Conservation (phyloP, 495 filamentous ascomycete species). For the Halenospora varia region DNA sequence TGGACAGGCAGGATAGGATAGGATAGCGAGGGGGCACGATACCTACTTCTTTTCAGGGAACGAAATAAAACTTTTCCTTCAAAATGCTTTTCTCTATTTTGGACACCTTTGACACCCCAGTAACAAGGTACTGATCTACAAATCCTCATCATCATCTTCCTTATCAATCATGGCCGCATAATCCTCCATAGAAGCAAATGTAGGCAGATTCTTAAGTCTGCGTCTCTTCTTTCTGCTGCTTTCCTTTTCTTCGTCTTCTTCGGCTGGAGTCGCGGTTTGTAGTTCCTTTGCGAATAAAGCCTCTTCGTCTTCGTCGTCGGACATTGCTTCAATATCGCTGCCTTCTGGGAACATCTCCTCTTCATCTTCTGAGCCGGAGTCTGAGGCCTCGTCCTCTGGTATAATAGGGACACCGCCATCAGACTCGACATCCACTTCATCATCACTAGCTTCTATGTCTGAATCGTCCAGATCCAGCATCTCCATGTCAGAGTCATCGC, state of each 20-base stretch:
- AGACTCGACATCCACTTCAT: conserved; percentile 43
- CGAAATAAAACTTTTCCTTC: neutral
- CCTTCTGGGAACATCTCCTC: conserved; percentile 44
- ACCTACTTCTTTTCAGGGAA: neutral
- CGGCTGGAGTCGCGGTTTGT: conserved; percentile 19
- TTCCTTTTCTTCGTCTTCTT: conserved; percentile 32
- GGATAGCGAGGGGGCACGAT: neutral
- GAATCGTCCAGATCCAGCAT: conserved; percentile 62
- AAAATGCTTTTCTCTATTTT: neutral
- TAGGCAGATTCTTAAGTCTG: conserved; percentile 85
- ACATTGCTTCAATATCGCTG: conserved; percentile 48
- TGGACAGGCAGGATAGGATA: neutral
- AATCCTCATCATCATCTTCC: conserved; percentile 53
- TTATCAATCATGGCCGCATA: conserved; percentile 81
- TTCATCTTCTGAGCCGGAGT: conserved; percentile 44
- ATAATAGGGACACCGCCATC: conserved; percentile 46
- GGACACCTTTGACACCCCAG: neutral
- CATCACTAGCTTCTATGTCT: conserved; percentile 38
- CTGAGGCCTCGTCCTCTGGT: conserved; percentile 38
- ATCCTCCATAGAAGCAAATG: conserved; percentile 88
- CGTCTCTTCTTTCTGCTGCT: conserved; percentile 61
- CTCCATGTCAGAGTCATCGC: conserved; percentile 53
- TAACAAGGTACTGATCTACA: neutral
- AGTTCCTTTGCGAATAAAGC: conserved; percentile 33
- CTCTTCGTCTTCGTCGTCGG: conserved; percentile 39